Evolutionary conservation across 257 asterid species (phyloP), one percentile per base, ranked within the genome.

Genomic region (Rauvolfia tetraphylla): DNA sequence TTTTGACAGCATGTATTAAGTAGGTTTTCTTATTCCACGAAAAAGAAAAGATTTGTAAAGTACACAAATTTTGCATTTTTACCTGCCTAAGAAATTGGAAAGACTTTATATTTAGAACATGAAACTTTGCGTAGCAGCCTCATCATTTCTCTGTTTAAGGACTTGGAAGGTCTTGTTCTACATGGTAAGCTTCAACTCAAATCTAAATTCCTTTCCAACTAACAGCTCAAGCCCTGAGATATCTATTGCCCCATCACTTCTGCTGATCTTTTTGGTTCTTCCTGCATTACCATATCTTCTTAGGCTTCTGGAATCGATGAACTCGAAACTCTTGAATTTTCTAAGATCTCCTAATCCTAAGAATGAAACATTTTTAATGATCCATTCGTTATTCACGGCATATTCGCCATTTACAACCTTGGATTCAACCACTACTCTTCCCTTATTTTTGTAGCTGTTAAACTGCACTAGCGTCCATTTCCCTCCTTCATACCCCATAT

Each of bases 391-490:
- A 46, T 78, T 42, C 57, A 78, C 18, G 0, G 86, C 91, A 39
- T 62, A 87, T 66, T 63, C 83, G 63, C 78, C 82, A 73, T 83
- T 76, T 6, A 34, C 75, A 68, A 83, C 87, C 77, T 75, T 67
- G 23, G 90, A 79, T 61, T 79, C 75, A 39, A 83, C 41, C 17
- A 58, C 61, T 14, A 83, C 75, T n/a, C 15, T 79, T 18, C 46
- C 72, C 25, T 82, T 81, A 17, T 23, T 4, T 4, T 71, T 62
- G 71, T 68, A 75, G 74, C 86, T 71, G 36, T 59, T 41, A 49
- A 81, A 85, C 72, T 61, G 80, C 59, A 87, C 81, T 48, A 83
- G 36, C 6, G 78, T 87, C 87, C 87, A 87, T 23, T 15, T 69
- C 34, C 83, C 86, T 17, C 81, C 81, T 2, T 68, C 80, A 5